Evolutionary conservation across 805 yeast genomes (phyloP), one percentile per base, ranked within the genome.

Genomic region (Kazachstania viticola): DNA sequence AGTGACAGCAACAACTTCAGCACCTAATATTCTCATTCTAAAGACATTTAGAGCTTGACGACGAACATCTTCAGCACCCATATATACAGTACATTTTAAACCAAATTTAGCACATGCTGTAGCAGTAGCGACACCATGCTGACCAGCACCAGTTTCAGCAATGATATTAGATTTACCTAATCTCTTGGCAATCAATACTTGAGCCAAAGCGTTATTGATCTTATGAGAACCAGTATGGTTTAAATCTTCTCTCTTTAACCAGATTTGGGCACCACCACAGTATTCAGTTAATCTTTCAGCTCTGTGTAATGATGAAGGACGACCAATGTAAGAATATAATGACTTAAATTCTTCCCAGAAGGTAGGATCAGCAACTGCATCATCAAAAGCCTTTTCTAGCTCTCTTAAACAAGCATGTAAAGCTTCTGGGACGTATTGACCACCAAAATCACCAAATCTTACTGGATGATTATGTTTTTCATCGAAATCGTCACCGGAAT

Each of bases 51-150:
- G 68, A 11, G 99, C 96, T 69, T 91, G 99, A 62, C 99, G 82
- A 59, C 95, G 79, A 27, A 83, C 95, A 64, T 91, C 99, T 62
- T 91, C 98, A 28, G 97, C 97, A 41, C 99, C 99, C 99, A 91
- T 91, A 53, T 73, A 88, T 22, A 91, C 94, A 12, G 83, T 83
- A 66, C 98, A 91, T 55, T 80, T 73, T 60, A 91, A 58, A 32
- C 98, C 98, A 47, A 91, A 81, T 51, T 80, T 80, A 41, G 94
- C 94, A 67, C 87, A 78, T 0, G 93, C 94, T 38, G 94, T 81
- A 19, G 94, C 94, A 31, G 91, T 81, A 25, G 94, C 94, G 24
- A 81, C 94, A 64, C 94, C 94, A 52, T 81, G 94, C 61, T 81
- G 94, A 45, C 94, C 94, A 31, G 94, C 94, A 61, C 94, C 94